Evolutionary conservation across 1,139 yeast species (phyloP), one percentile per base, ranked within the genome.

Genomic region (Suhomyces yuchorum): DNA sequence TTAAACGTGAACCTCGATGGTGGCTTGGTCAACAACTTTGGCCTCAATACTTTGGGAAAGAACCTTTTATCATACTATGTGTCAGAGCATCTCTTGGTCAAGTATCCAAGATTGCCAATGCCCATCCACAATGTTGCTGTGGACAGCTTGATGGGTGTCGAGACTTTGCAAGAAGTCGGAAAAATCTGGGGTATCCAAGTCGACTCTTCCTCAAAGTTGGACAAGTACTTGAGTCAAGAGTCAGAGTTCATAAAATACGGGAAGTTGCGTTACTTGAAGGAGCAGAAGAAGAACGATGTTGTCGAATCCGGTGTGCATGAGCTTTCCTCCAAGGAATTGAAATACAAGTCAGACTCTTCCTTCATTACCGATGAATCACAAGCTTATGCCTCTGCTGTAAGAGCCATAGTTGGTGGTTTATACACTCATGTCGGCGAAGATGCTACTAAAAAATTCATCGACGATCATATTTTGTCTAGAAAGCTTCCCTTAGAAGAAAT

Each of bases 51-150:
- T 15, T 83, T 92, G 61, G 99, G 99, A 46, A 83, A 85, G 61
- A 82, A 85, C 51, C 71, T 93, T 46, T 71, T 93, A 52, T 81
- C 86, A 26, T 90, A 85, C 66, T 86, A 89, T 61, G 85, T 85
- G 3, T 78, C 87, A 30, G 96, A 90, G 65, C 70, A 87, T 59
- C 74, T 92, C 51, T 72, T 90, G 60, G 68, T 85, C 44, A 81
- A 79, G 56, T 90, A 90, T 65, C 99, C 99, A 43, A 81, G 99
- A 63, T 77, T 95, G 52, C 98, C 99, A 26, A 79, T 86, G 57
- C 78, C 83, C 11, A 85, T 92, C 23, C 80, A 90, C 53, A 82
- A 84, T 57, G 80, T 83, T 24, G 91, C 95, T 1, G 82, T 87
- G 6, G 84, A 86, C 56, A 77, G 95, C 6, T 87, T 82, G 62